These are phyloP conservation scores for Bocquillonia castaneifolia DNA, from an alignment of 441 rosid genomes.

Conservation along the genomic window DNA sequence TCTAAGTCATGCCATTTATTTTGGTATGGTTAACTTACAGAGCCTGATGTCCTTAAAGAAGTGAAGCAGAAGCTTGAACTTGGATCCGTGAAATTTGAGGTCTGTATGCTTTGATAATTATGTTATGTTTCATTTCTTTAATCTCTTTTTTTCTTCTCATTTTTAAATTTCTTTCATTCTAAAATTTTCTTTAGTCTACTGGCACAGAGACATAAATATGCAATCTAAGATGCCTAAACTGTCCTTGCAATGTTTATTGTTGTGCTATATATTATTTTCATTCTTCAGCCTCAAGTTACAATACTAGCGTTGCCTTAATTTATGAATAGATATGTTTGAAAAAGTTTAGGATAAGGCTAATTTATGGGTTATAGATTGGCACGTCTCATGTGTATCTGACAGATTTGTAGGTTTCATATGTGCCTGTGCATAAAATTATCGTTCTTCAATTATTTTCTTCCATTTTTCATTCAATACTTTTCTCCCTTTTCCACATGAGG, in stretches of 20 bases:
- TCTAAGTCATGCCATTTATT: slow-evolving; percentile 3
- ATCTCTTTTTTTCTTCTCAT: neutral
- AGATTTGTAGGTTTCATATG: too few species aligned
- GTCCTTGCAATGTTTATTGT: too few species aligned
- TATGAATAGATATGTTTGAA: too few species aligned
- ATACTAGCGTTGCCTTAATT: too few species aligned
- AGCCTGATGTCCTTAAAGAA: slow-evolving; percentile 89
- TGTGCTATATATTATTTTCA: too few species aligned
- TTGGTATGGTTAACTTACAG: slow-evolving; percentile 44
- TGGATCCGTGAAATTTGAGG: slow-evolving; percentile 96
- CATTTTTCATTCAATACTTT: neutral
- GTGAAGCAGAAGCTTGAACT: slow-evolving; percentile 89
- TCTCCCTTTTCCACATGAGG: neutral
- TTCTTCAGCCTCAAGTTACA: too few species aligned
- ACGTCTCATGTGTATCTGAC: too few species aligned
- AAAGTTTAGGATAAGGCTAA: too few species aligned
- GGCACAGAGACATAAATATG: neutral
- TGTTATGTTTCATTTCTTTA: neutral
- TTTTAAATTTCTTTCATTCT: neutral
- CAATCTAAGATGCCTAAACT: neutral
- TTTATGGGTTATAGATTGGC: too few species aligned
- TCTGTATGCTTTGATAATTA: slow-evolving; percentile 27
- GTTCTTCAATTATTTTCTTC: too few species aligned
- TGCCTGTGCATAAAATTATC: too few species aligned
- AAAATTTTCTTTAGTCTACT: neutral